These are phyloP conservation scores for Chrysanthemum makinoi DNA, from an alignment of 129 eudicot genomes.

Conservation along the genomic window DNA sequence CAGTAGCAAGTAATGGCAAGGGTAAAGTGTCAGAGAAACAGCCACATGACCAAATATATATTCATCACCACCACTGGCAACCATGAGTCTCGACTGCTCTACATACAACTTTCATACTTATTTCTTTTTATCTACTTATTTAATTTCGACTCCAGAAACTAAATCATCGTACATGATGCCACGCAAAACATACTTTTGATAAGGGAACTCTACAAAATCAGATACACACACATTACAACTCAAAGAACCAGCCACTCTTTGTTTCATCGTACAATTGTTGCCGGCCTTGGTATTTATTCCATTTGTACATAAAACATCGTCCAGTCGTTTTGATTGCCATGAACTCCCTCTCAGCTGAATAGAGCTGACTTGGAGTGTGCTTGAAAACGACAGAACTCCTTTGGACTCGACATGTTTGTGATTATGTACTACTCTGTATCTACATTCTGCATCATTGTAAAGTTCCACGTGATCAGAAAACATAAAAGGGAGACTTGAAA, in stretches of 20 bases:
- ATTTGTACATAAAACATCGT: constrained; percentile 9
- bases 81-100: neutral
- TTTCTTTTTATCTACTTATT: neutral
- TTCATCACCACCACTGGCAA: neutral
- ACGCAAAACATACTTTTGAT: neutral
- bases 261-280: neutral
- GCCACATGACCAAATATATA: neutral
- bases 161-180: no score
- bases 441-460: constrained; percentile 16
- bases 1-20: neutral
- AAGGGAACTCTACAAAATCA: neutral
- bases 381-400: neutral
- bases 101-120: constrained; percentile 6
- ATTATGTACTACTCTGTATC: constrained; percentile 15
- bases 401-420: constrained; percentile 5
- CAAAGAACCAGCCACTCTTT: neutral
- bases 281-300: constrained; percentile 6
- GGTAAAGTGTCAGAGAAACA: neutral
- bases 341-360: neutral
- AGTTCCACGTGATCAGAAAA: constrained; percentile 4
- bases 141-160: neutral
- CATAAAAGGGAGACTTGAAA: neutral
- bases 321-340: constrained; percentile 10
- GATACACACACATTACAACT: neutral
- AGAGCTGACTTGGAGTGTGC: neutral